Evolutionary conservation across 2,329 filamentous ascomycete genomes (phyloP), one percentile per base, ranked within the genome.

Genomic region (Aspergillus persii): DNA sequence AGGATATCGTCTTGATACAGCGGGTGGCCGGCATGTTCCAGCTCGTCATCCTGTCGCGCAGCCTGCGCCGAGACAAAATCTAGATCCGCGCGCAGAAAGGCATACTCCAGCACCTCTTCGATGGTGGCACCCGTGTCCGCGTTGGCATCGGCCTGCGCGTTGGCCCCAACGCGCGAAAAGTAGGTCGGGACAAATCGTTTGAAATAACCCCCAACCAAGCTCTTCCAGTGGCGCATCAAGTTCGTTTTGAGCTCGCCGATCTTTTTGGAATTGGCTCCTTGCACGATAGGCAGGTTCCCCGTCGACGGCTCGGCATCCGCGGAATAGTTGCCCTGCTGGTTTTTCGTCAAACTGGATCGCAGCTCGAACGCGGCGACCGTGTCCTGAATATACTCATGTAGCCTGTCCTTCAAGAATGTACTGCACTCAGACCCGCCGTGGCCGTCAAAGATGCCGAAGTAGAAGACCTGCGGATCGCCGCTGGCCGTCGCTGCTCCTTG

Each of bases 371-470:
- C 82, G 57, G 81, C 80, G 0, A 91, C 90, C 0, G 92, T 86
- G 65, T 91, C 84, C 75, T 99, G 94, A 39, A 99, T 87, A 73
- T 97, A 98, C 8, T 86, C 85, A 73, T 97, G 95, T 61, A 99
- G 79, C 70, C 90, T 86, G 61, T 97, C 91, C 59, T 88, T 84
- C 65, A 98, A 76, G 68, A 96, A 98, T 18, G 89, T 87, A 60
- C 92, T 92, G 75, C 95, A 98, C 73, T 96, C 90, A 23, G 81
- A 84, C 23, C 95, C 95, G 8, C 95, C 95, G 77, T 99, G 95
- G 2, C 95, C 95, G 75, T 99, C 95, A 70, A 98, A 99, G 1
- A 98, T 88, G 1, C 86, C 93, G 81, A 97, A 99, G 76, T 98
- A 99, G 76, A 99, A 99, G 36, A 98, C 89, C 73, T 98, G 94